phyloP scores from a whole-genome alignment of 108 stramenopile genomes.

The Fistulifera solaris region DNA sequence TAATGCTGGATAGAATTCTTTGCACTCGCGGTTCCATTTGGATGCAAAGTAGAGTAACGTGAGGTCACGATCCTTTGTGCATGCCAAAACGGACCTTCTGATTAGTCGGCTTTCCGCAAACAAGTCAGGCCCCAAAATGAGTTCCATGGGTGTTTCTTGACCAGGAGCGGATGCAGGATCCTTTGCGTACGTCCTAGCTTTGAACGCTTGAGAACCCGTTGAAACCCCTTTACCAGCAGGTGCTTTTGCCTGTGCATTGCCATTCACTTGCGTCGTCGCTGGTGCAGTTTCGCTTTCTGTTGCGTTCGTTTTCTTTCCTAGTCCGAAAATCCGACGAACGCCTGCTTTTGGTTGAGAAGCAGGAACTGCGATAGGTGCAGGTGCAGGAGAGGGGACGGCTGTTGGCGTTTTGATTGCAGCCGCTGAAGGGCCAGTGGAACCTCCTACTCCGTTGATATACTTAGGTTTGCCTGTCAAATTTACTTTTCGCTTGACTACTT shows the following conservation, averaged over 20 bases:
- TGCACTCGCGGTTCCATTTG: slow-evolving; percentile 8
- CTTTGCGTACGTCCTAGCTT: neutral
- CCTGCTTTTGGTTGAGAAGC: neutral
- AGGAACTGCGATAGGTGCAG: too few species aligned
- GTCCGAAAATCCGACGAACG: neutral
- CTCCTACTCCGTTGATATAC: too few species aligned
- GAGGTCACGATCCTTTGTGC: slow-evolving; percentile 2
- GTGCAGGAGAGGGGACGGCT: too few species aligned
- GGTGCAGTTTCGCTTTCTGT: slow-evolving; percentile 2
- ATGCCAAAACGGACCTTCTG: neutral
- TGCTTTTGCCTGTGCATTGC: neutral
- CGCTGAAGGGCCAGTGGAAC: too few species aligned
- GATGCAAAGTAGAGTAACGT: slow-evolving; percentile 6
- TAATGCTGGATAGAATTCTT: slow-evolving; percentile 3
- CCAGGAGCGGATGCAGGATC: slow-evolving; percentile 6
- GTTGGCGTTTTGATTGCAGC: too few species aligned
- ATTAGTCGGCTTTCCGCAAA: slow-evolving; percentile 1
- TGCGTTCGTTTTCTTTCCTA: neutral
- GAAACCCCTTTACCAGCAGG: neutral
- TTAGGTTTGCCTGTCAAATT: too few species aligned
- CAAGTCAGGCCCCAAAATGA: slow-evolving; percentile 6
- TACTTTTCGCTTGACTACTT: neutral
- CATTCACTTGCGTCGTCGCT: neutral
- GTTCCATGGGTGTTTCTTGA: slow-evolving; percentile 12
- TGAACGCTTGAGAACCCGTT: neutral